These are phyloP conservation scores for Pachyrhizus erosus DNA, from an alignment of 306 rosid genomes.

Conservation along the genomic window DNA sequence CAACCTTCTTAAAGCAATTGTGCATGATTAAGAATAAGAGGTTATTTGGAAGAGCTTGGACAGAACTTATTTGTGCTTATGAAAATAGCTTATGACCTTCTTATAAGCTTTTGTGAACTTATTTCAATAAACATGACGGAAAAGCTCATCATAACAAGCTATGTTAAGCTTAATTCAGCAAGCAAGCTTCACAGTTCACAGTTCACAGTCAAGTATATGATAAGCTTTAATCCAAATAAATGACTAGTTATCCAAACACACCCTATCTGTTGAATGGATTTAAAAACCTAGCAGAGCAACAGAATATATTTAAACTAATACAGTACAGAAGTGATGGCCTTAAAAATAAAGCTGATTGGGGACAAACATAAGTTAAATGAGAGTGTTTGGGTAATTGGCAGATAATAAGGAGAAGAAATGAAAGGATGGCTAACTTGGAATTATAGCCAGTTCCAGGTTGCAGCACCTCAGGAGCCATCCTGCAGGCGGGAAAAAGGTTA, in stretches of 20 bases:
- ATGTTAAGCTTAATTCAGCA: background rate
- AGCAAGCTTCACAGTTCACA: background rate
- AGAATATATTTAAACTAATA: background rate
- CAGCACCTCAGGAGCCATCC: slow-evolving; percentile 99
- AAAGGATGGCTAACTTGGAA: slow-evolving; percentile 80
- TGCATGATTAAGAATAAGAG: background rate
- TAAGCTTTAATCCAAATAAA: background rate
- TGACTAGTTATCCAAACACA: too few species aligned
- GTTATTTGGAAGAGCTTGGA: background rate
- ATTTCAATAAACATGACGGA: background rate
- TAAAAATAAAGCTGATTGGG: background rate
- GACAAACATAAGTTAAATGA: background rate
- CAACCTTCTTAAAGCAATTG: background rate
- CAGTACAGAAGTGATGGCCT: background rate
- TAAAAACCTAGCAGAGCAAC: background rate
- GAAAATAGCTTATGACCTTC: background rate
- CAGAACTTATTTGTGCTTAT: background rate
- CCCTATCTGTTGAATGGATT: too few species aligned
- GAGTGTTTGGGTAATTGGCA: background rate
- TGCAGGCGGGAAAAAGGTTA: slow-evolving; percentile 35
- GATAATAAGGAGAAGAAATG: background rate
- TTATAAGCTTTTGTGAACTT: background rate
- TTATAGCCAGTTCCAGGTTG: slow-evolving; percentile 98
- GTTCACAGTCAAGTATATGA: background rate
- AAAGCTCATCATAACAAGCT: background rate